Base-by-base conservation (phyloP, 1,284 basidiomycete species). In the Boletus calvinii region DNA sequence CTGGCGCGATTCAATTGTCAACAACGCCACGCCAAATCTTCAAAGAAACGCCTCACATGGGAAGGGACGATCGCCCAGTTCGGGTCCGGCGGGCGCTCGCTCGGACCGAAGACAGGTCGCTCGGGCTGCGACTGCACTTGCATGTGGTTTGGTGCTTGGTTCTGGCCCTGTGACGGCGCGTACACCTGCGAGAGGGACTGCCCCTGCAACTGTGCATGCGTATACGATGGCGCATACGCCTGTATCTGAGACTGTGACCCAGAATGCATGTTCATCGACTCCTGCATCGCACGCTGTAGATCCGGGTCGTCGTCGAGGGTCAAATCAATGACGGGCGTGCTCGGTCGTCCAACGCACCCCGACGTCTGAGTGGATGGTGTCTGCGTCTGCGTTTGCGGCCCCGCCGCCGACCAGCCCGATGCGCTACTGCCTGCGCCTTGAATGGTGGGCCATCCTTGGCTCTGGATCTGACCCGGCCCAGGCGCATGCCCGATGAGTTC, bases 21-120 rank as follows among this genome's bases (percentile, higher is more conserved):
- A 29, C 22, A 32, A 43, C 9, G 24, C 22, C 32, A 20, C 13
- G 8, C n/a, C 20, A 15, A 6, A 18, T 18, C 32, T 4, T 6
- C n/a, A 18, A 18, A 12, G 31, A 31, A 29, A 42, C 32, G 50
- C 62, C 65, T 55, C 68, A 84, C 86, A 66, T 84, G 82, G 11
- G 84, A 81, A 15, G 81, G 77, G 10, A 86, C 85, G 62, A 88
- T 67, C 40, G 83, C 81, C 86, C 85, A 88, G 49, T 75, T 76
- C 2, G 83, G 76, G 62, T 87, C 76, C 3, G 85, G 75, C 1
- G 81, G 75, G 41, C 84, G 74, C 35, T 80, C 71, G 56, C 78
- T 84, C 15, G 83, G 82, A 1, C 79, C 76, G 66, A 87, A 83
- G 20, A 72, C 72, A 1, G 74, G 58, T 6, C 57, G 58, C 59